These are phyloP conservation scores for Grosmannia penicillata DNA, from an alignment of 2,329 filamentous ascomycete genomes.

Conservation along the genomic window DNA sequence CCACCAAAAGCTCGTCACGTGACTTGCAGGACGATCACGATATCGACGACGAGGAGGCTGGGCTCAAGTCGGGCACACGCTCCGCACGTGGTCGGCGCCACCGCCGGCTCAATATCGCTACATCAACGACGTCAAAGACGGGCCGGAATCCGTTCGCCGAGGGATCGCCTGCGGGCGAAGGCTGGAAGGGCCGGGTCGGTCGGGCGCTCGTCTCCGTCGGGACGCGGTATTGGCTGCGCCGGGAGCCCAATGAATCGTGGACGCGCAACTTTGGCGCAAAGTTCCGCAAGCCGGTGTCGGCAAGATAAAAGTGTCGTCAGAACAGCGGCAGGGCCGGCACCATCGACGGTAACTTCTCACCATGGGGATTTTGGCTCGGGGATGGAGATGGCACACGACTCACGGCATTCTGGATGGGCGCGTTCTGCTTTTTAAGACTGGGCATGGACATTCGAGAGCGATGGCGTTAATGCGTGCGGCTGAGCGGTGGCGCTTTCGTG, in stretches of 20 bases:
- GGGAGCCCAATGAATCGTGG: slow-evolving; percentile 50
- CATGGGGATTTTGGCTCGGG: no score
- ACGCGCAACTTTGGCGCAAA: slow-evolving; percentile 37
- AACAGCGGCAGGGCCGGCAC: not conserved
- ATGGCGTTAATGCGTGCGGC: not conserved
- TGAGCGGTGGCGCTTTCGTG: not conserved
- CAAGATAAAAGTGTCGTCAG: not conserved
- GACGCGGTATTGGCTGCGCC: slow-evolving; percentile 68
- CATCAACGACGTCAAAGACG: slow-evolving; percentile 2
- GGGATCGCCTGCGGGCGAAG: slow-evolving; percentile 58
- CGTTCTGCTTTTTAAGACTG: not conserved
- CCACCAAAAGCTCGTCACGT: slow-evolving; percentile 2
- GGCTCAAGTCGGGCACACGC: slow-evolving; percentile 5
- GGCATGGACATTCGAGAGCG: not conserved
- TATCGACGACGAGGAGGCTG: slow-evolving; percentile 9
- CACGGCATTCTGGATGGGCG: not conserved
- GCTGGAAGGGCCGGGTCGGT: slow-evolving; percentile 68
- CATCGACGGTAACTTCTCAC: no score
- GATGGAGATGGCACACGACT: no score
- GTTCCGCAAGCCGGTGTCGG: slow-evolving; percentile 8
- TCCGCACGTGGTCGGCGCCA: slow-evolving; percentile 7
- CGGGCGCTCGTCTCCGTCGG: slow-evolving; percentile 62
- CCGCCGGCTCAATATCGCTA: slow-evolving; percentile 1
- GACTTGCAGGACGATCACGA: slow-evolving; percentile 31
- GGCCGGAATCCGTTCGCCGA: slow-evolving; percentile 50